phyloP scores from a whole-genome alignment of 495 filamentous ascomycete genomes.

The Tuber microsphaerosporum region DNA sequence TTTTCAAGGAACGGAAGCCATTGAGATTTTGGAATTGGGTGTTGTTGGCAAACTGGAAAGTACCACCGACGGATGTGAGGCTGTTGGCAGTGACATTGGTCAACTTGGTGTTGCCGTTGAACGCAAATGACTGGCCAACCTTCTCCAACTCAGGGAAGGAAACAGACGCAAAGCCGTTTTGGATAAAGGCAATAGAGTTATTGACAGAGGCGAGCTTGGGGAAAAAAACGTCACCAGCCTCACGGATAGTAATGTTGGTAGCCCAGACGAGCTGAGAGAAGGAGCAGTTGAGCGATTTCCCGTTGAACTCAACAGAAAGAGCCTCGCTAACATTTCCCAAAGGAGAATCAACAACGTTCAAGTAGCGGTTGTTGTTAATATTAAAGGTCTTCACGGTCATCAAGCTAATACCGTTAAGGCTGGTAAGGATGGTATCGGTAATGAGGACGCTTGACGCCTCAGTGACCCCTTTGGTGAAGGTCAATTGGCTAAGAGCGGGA shows the following conservation, averaged over 20 bases:
- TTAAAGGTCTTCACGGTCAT: slow-evolving; percentile 55
- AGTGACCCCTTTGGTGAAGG: slow-evolving; percentile 56
- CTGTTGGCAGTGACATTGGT: slow-evolving; percentile 66
- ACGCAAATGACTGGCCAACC: slow-evolving; percentile 64
- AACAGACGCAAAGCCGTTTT: slow-evolving; percentile 63
- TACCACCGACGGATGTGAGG: slow-evolving; percentile 64
- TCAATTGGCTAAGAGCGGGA: slow-evolving; percentile 59
- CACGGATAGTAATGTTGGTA: slow-evolving; percentile 79
- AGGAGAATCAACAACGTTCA: slow-evolving; percentile 63
- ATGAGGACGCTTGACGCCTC: slow-evolving; percentile 62
- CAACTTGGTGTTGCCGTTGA: slow-evolving; percentile 69
- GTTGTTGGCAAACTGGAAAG: slow-evolving; percentile 82
- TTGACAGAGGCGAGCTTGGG: slow-evolving; percentile 73
- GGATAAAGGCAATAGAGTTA: slow-evolving; percentile 75
- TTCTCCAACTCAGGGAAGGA: slow-evolving; percentile 70
- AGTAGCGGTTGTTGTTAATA: slow-evolving; percentile 72
- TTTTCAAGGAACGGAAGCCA: slow-evolving; percentile 59
- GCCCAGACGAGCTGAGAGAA: slow-evolving; percentile 74
- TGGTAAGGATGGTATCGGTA: slow-evolving; percentile 70
- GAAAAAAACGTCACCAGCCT: slow-evolving; percentile 64
- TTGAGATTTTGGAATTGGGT: slow-evolving; percentile 57
- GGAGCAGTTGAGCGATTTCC: slow-evolving; percentile 50
- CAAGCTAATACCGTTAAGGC: slow-evolving; percentile 72
- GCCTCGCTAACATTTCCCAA: slow-evolving; percentile 59
- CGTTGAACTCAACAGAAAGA: slow-evolving; percentile 59